phyloP scores from a whole-genome alignment of 2,329 filamentous ascomycete genomes.

The Beauveria australis region DNA sequence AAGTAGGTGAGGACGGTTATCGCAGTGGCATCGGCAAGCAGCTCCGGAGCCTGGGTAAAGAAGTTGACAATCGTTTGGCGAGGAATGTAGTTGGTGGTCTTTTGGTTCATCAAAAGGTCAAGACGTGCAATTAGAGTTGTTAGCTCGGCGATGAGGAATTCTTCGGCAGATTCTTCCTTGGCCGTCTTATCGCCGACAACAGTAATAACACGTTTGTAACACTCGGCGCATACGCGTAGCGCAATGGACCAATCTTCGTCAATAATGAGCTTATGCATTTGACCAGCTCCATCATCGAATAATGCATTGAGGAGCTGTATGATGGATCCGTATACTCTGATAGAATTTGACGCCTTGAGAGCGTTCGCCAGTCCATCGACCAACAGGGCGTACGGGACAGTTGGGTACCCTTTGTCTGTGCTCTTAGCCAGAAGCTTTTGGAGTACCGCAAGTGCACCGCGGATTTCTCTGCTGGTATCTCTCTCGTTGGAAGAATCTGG shows the following conservation, averaged over 20 bases:
- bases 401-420: conserved; percentile 50
- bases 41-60: conserved; percentile 52
- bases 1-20: conserved; percentile 60
- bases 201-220: conserved; percentile 28
- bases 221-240: conserved; percentile 50
- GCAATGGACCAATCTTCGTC: conserved; percentile 60
- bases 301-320: conserved; percentile 47
- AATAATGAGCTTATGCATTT: conserved; percentile 46
- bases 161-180: conserved; percentile 26
- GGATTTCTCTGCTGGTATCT: conserved; percentile 46
- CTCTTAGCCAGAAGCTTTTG: conserved; percentile 55
- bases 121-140: conserved; percentile 38
- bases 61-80: conserved; percentile 59
- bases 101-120: conserved; percentile 37
- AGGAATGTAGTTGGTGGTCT: conserved; percentile 49
- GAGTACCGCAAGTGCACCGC: conserved; percentile 55
- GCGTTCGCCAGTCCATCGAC: conserved; percentile 49
- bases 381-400: conserved; percentile 49
- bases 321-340: conserved; percentile 38
- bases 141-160: conserved; percentile 35
- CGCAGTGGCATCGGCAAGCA: conserved; percentile 57
- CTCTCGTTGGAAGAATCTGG: conserved; percentile 39
- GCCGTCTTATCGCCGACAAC: conserved; percentile 15
- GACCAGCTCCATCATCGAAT: conserved; percentile 43
- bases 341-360: conserved; percentile 34